Evolutionary conservation across 2,329 filamentous ascomycete species (phyloP).

Genomic region (Paecilomyces formosus): DNA sequence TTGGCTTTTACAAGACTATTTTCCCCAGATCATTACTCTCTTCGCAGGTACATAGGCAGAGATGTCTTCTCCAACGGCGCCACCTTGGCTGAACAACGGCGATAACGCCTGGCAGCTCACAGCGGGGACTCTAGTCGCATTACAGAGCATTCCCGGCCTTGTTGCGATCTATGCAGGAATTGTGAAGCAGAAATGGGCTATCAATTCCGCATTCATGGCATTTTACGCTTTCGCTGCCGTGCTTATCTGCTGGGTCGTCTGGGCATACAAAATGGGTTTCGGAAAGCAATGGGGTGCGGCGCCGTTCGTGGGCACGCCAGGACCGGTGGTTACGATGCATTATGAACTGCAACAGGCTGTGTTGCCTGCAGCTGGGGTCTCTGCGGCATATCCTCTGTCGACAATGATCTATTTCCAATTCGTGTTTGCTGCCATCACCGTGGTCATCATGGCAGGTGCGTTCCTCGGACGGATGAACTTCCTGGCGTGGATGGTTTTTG

Average conservation of each 20-base stretch:
- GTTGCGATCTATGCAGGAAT: slow-evolving; percentile 44
- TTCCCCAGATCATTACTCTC: background rate
- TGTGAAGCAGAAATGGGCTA: slow-evolving; percentile 42
- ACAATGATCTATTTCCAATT: slow-evolving; percentile 51
- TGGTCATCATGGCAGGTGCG: slow-evolving; percentile 41
- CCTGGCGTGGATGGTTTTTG: slow-evolving; percentile 46
- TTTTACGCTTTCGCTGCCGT: slow-evolving; percentile 45
- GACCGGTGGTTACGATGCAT: slow-evolving; percentile 39
- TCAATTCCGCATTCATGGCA: slow-evolving; percentile 45
- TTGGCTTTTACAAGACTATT: background rate
- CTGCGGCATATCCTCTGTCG: slow-evolving; percentile 37
- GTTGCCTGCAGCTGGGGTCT: slow-evolving; percentile 36
- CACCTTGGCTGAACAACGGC: slow-evolving; percentile 34
- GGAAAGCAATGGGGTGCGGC: slow-evolving; percentile 38
- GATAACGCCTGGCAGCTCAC: slow-evolving; percentile 49
- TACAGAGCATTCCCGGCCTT: slow-evolving; percentile 45
- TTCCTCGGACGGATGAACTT: slow-evolving; percentile 46
- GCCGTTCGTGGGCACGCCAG: slow-evolving; percentile 42
- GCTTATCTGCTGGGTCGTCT: slow-evolving; percentile 45
- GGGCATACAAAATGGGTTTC: slow-evolving; percentile 43
- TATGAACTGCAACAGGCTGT: slow-evolving; percentile 36
- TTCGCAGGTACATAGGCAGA: background rate
- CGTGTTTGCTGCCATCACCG: slow-evolving; percentile 46
- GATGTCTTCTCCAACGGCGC: background rate
- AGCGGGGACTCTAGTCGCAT: slow-evolving; percentile 41